A percentile compares a stretch with the other conserved stretches of the same genome.
phyloP scores from a whole-genome alignment of 2,329 filamentous ascomycete species.

The Zymoseptoria ardabiliae region DNA sequence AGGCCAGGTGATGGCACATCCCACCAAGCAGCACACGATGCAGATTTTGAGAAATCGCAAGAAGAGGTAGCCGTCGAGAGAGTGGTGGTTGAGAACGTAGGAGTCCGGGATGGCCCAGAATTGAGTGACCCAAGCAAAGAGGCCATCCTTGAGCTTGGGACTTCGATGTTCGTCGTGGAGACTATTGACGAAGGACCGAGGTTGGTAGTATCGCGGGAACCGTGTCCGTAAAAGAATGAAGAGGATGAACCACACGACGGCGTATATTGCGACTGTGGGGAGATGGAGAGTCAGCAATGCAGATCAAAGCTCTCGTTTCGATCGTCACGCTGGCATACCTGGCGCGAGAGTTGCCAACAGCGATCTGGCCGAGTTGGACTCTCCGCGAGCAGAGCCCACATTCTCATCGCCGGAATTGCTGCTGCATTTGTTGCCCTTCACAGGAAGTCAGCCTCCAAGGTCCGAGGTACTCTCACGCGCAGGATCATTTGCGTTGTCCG shows the following conservation, averaged over 20 bases:
- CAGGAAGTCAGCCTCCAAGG: neutral
- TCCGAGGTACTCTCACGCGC: neutral
- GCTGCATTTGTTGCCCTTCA: neutral
- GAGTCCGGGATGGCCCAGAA: conserved; percentile 58
- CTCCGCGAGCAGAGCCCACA: conserved; percentile 18
- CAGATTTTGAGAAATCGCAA: conserved; percentile 79
- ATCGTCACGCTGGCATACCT: neutral
- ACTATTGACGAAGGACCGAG: conserved; percentile 40
- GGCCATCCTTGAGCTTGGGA: conserved; percentile 29
- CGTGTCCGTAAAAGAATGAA: conserved; percentile 38
- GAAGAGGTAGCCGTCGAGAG: conserved; percentile 85
- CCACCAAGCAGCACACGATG: conserved; percentile 72
- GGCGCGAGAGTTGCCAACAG: conserved; percentile 31
- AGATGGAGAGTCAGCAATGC: conserved; percentile 9
- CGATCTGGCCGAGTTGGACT: conserved; percentile 25
- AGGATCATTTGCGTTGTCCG: neutral
- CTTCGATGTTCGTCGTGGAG: conserved; percentile 36
- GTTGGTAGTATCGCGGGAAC: conserved; percentile 40
- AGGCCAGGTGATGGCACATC: conserved; percentile 78
- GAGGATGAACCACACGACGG: conserved; percentile 28
- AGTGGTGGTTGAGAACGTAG: conserved; percentile 81
- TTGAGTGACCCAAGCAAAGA: conserved; percentile 38
- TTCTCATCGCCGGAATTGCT: conserved; percentile 17
- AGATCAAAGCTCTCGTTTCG: neutral
- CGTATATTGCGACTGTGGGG: conserved; percentile 25